A percentile compares a stretch with the other conserved stretches of the same genome.
These are phyloP conservation scores for Plantago coronopus DNA, from an alignment of 305 asterid genomes.

Conservation along the genomic window DNA sequence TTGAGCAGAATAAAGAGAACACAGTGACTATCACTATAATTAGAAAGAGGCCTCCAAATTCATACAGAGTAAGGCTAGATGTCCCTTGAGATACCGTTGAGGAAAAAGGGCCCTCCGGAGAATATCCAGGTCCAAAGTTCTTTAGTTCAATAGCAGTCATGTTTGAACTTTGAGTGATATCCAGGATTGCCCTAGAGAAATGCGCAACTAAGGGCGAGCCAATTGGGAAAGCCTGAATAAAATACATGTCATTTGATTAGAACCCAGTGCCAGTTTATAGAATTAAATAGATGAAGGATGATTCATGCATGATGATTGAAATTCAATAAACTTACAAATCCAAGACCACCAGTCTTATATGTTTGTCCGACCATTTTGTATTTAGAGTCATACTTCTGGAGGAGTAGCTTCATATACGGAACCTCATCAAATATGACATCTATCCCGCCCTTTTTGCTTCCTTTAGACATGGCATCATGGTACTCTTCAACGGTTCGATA, in stretches of 20 bases:
- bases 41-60: conserved; percentile 58
- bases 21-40: conserved; percentile 37
- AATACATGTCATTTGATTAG: too few species aligned
- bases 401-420: conserved; percentile 53
- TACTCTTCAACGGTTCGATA: conserved; percentile 33
- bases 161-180: conserved; percentile 36
- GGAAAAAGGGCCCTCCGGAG: conserved; percentile 38
- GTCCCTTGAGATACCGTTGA: conserved; percentile 35
- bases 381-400: conserved; percentile 30
- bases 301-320: background rate
- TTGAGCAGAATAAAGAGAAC: conserved; percentile 48
- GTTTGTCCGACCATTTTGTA: conserved; percentile 52
- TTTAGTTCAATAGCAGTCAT: conserved; percentile 33
- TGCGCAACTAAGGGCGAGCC: conserved; percentile 37
- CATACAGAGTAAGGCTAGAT: conserved; percentile 33
- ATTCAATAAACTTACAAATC: conserved; percentile 41
- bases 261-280: too few species aligned
- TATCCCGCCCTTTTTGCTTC: conserved; percentile 50
- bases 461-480: conserved; percentile 39
- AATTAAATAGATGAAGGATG: too few species aligned
- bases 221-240: conserved; percentile 23
- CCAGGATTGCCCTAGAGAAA: conserved; percentile 55
- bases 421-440: conserved; percentile 55
- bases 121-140: conserved; percentile 39
- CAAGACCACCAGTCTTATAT: conserved; percentile 51